Base-by-base conservation (phyloP, 306 rosid genomes). In the Albizia julibrissin region DNA sequence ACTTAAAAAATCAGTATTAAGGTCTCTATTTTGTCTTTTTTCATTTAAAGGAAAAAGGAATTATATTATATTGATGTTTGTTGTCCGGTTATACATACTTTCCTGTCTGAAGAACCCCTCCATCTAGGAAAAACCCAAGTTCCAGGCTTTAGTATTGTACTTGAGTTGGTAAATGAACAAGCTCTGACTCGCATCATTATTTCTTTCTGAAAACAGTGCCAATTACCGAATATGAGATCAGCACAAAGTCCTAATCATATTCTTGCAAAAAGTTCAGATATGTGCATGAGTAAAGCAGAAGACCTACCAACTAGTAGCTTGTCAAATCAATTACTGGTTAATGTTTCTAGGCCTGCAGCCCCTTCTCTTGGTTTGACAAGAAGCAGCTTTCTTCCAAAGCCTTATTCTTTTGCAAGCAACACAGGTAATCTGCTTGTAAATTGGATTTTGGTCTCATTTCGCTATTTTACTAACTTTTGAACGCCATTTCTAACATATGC, bases 381-480 rank as follows among this genome's bases (percentile, higher is more conserved):
- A 80, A 89, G 82, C 87, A 93, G 80, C 81, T 87, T 81, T 78
- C 86, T 86, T 81, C 85, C 92, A 24, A 89, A 87, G 77, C 80
- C 97, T 74, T 89, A 85, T 87, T 88, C 92, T 78, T 89, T 93
- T 84, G 86, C 88, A 24, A 84, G 87, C 80, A 90, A 77, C 85
- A 78, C 95, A 83, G 98, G 98, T 95, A 89, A 77, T 87, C 68
- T 78, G 42, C 61, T 52, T 19, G 27, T 52, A 39, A 75, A 42
- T 73, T 77, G 64, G 76, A 33, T 40, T 56, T 31, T 81, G 52
- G 74, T 84, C 74, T 44, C 59, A 68, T 43, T 79, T 79, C 40
- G 68, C 74, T 49, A 43, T 79, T 42, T 65, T 16, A 75, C 71
- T 67, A 42, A 74, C 69, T 72, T 58, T 69, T 74, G 59, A 29